Conservation (phyloP, 148 eudicot species). For the Beta vulgaris region DNA sequence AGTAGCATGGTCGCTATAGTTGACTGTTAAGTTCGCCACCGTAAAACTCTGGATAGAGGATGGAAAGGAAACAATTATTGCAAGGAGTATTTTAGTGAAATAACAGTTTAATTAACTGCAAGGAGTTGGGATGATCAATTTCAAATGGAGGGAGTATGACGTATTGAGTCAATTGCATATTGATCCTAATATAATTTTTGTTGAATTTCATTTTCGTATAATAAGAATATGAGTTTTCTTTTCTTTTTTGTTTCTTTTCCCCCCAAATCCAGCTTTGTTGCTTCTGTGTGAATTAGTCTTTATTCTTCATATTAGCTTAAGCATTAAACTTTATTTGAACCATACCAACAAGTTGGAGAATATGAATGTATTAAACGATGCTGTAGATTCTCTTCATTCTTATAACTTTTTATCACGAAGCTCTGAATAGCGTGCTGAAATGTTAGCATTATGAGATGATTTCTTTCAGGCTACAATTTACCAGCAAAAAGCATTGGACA, state of each 20-base stretch:
- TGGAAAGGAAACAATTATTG: too few relatives aligned
- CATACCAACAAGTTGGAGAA: neutral
- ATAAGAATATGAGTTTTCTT: neutral
- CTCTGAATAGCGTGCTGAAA: neutral
- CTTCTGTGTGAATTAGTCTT: neutral
- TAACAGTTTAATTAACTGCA: too few relatives aligned
- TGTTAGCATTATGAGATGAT: too few relatives aligned
- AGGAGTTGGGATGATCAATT: too few relatives aligned
- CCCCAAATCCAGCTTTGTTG: neutral
- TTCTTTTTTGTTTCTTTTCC: too few relatives aligned
- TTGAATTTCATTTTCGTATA: neutral
- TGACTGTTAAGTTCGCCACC: too few relatives aligned
- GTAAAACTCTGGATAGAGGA: too few relatives aligned
- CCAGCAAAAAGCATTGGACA: slow-evolving; percentile 96
- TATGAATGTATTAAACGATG: neutral
- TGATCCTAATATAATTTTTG: neutral
- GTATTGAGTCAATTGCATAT: neutral
- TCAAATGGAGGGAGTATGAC: too few relatives aligned
- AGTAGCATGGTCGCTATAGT: too few relatives aligned
- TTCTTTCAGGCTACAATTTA: slow-evolving; percentile 75
- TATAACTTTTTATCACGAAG: neutral
- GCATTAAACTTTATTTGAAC: neutral
- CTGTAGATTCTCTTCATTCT: too few relatives aligned
- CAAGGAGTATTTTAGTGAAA: too few relatives aligned
- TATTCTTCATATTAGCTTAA: neutral